Base-by-base conservation (phyloP, 148 eudicot genomes). In the Cornus kousa region DNA sequence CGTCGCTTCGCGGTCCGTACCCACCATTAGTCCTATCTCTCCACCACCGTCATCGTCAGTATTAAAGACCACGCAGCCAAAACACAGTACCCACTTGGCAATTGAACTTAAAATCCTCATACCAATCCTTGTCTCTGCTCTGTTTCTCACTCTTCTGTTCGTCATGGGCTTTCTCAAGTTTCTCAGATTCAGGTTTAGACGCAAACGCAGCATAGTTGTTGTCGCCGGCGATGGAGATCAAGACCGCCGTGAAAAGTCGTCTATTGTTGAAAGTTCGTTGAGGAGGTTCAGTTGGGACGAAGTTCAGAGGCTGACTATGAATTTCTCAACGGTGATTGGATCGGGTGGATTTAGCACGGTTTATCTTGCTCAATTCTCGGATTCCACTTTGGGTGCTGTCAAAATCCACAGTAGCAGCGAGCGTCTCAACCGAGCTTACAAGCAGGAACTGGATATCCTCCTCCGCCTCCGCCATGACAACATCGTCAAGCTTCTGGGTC, bases 271-370 rank as follows among this genome's bases (percentile, higher is more conserved):
- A 4, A 53, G 59, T 53, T 53, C 59, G 8, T 57, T 57, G 62
- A 87, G 82, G 85, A 87, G 85, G 70, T 91, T 80, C 71, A 80
- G 78, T n/a, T 92, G 96, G 96, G 85, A 81, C 5, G 90, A 94
- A 72, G 86, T 89, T 28, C 80, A 78, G 76, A 84, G 14, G 33
- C 28, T 70, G 66, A 90, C 90, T 0, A 50, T 7, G 79, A 87
- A 85, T 37, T 89, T 90, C 79, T 85, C 85, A 20, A 55, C 57
- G 14, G 90, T 88, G 60, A 88, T 94, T 79, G 98, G 94, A 67
- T 80, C 82, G 33, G 98, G 98, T 65, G 98, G 98, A 0, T 94
- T 86, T 69, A 94, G 98, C 79, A 89, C 88, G 0, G 94, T 94
- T 5, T 94, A 91, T 84, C 85, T 91, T 43, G 98, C 92, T 33